phyloP scores from a whole-genome alignment of 129 eudicot genomes.

The Flaveria trinervia region DNA sequence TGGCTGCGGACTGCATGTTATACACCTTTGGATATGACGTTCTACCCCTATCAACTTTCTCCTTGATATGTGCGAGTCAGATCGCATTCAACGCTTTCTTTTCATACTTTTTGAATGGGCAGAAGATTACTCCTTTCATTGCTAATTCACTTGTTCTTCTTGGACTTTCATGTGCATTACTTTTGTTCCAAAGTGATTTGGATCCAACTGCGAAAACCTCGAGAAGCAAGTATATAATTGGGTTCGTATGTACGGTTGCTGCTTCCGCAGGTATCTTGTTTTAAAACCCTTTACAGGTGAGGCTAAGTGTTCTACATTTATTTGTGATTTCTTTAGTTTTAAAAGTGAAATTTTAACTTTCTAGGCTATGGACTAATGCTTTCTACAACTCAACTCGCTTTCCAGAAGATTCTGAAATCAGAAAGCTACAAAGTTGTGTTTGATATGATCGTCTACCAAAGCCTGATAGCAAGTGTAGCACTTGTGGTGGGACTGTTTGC shows the following conservation, averaged over 20 bases:
- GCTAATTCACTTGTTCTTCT: constrained; percentile 42
- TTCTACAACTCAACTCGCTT: constrained; percentile 37
- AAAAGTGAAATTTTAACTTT: constrained; percentile 10
- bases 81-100: constrained; percentile 36
- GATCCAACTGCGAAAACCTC: constrained; percentile 15
- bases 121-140: constrained; percentile 36
- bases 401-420: constrained; percentile 34
- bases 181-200: constrained; percentile 27
- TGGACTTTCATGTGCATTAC: constrained; percentile 25
- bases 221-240: constrained; percentile 36
- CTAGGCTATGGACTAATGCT: constrained; percentile 40
- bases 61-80: constrained; percentile 33
- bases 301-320: too few relatives aligned
- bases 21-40: constrained; percentile 28
- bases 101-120: constrained; percentile 35
- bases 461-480: constrained; percentile 26
- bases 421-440: constrained; percentile 33
- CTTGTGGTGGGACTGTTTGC: constrained; percentile 43
- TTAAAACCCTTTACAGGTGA: not conserved
- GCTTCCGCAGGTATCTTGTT: constrained; percentile 35
- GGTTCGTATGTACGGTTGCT: constrained; percentile 46
- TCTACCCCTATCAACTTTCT: constrained; percentile 35
- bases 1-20: constrained; percentile 38
- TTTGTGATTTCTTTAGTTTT: not conserved
- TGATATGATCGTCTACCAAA: constrained; percentile 30